Evolutionary conservation across 106 monocot species (phyloP).

Genomic region (Triglochin maritima): DNA sequence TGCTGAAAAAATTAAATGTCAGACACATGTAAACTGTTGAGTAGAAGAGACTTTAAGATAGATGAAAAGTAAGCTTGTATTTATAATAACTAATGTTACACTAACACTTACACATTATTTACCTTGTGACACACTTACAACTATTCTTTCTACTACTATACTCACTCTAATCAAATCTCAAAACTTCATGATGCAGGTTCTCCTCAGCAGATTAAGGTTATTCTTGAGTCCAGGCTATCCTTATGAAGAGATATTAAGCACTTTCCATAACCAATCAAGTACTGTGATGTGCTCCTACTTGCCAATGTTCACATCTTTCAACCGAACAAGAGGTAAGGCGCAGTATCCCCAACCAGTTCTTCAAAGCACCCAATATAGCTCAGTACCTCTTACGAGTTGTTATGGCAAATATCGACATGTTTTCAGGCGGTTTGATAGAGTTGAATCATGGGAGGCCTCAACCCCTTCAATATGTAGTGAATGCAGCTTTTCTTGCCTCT

Average conservation of each 20-base stretch:
- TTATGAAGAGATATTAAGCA: conserved; percentile 24
- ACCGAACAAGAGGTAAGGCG: conserved; percentile 14
- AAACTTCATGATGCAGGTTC: conserved; percentile 8
- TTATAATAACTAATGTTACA: no score
- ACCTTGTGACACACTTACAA: no score
- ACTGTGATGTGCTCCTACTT: conserved; percentile 29
- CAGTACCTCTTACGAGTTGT: background rate
- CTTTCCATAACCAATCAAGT: conserved; percentile 24
- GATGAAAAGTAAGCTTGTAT: no score
- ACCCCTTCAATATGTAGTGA: conserved; percentile 16
- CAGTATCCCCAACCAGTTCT: background rate
- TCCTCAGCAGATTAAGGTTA: conserved; percentile 28
- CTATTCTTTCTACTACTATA: no score
- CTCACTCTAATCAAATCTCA: no score
- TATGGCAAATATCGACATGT: background rate
- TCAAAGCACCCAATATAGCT: background rate
- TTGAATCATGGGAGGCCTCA: conserved; percentile 18
- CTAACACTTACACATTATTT: no score
- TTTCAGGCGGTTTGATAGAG: conserved; percentile 19
- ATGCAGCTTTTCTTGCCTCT: conserved; percentile 22
- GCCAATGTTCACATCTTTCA: conserved; percentile 21
- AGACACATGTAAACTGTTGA: no score
- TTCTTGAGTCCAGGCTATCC: conserved; percentile 27
- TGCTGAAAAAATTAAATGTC: no score
- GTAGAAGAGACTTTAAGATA: no score